Base-by-base conservation (phyloP, 2,329 filamentous ascomycete species). In the Pestalotiopsis sp. region DNA sequence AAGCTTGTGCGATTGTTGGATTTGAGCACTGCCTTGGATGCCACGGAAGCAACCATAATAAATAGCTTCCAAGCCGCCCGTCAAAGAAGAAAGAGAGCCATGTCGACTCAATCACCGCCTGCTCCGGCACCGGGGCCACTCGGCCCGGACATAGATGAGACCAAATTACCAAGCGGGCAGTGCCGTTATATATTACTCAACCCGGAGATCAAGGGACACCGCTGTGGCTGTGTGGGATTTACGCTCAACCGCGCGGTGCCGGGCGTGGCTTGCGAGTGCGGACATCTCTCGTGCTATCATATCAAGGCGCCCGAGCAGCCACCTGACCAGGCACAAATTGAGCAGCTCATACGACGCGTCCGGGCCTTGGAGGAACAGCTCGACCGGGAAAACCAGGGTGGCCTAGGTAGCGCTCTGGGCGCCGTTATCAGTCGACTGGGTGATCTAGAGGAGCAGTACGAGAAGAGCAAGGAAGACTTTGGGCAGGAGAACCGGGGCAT, bases 281-380 rank as follows among this genome's bases (percentile, higher is more conserved):
- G 88, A 5, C 88, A 90, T 74, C 82, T 88, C 66, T 86, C 87
- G 41, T 90, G 87, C 76, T 90, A 86, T 74, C 88, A 90, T 74
- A 79, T 85, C 68, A 81, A 82, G 71, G 82, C 82, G n/a, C 78
- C 82, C 36, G 83, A 86, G 66, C 76, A 78, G 13, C 78, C 83
- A 6, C 76, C 78, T 1, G 83, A 84, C 68, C 82, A 77, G 68
- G 79, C 79, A 23, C 87, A 88, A 70, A 73, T 88, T 27, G 84
- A 86, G 45, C 79, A 80, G 25, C 79, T 89, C 69, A 83, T 80
- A 70, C 82, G 82, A 66, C 85, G 82, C 64, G 80, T 85, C 64
- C 78, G 80, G 64, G 69, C 78, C 25, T 76, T 87, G 17, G 83
- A 87, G 74, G 77, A 83, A 17, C 80, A 84, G 70, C 75, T 86